Conservation (phyloP, 306 rosid genomes). For the Quercus aquifolioides region DNA sequence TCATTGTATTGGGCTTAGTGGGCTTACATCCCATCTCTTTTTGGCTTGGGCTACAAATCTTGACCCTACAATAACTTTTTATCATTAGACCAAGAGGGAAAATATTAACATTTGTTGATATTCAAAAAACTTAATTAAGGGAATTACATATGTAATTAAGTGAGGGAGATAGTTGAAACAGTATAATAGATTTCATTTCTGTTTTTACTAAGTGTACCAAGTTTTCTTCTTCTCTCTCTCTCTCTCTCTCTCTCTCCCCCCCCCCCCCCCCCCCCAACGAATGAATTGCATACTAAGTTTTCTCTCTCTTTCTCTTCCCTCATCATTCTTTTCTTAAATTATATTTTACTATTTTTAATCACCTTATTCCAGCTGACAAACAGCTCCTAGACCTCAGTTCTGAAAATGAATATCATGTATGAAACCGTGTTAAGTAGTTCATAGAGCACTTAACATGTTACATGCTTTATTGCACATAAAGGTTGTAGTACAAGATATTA, state of each 20-base stretch:
- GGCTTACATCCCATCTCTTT: too few species aligned
- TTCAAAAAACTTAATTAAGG: not conserved
- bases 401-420: not conserved
- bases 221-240: too few species aligned
- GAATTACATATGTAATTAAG: not conserved
- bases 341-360: not conserved
- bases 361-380: slow-evolving; percentile 3
- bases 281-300: too few species aligned
- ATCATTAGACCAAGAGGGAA: not conserved
- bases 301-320: not conserved
- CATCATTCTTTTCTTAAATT: not conserved
- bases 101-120: not conserved
- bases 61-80: too few species aligned
- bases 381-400: slow-evolving; percentile 4
- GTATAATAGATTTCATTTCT: not conserved
- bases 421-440: not conserved
- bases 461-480: not conserved
- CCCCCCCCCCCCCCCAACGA: too few species aligned
- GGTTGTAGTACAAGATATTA: not conserved
- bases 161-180: not conserved
- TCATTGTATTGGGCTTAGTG: too few species aligned
- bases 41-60: too few species aligned
- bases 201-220: not conserved
- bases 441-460: not conserved
- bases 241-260: too few species aligned